phyloP scores from a whole-genome alignment of 345 rosid genomes.

The Eucalyptus albens region DNA sequence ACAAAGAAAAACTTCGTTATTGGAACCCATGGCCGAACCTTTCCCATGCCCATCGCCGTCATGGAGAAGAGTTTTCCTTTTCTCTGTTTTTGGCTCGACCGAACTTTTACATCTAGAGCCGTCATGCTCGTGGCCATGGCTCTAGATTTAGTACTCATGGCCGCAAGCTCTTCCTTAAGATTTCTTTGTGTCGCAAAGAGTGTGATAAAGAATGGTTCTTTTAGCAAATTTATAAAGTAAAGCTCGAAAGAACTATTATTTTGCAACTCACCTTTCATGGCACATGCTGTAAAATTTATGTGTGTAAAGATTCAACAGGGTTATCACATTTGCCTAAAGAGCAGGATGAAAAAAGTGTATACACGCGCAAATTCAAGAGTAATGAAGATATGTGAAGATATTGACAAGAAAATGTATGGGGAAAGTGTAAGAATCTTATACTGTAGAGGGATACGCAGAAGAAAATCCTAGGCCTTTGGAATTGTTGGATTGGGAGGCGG shows the following conservation, averaged over 20 bases:
- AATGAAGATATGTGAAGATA: neutral
- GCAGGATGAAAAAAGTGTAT: neutral
- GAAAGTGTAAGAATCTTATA: too few species aligned
- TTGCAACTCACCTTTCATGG: neutral
- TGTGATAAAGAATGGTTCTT: neutral
- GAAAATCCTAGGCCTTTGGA: neutral
- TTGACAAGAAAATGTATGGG: neutral
- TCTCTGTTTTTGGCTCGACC: neutral
- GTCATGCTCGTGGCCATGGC: too few species aligned
- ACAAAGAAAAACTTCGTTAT: neutral
- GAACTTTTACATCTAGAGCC: neutral
- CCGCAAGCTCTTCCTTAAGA: neutral
- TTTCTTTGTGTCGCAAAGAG: neutral
- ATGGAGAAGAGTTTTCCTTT: neutral
- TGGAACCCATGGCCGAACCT: neutral
- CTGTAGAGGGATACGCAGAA: too few species aligned
- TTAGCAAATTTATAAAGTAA: neutral
- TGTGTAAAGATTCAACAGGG: neutral
- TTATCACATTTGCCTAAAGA: neutral
- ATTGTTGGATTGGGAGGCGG: neutral
- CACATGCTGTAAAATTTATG: neutral
- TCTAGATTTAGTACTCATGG: neutral
- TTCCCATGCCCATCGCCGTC: accelerated
- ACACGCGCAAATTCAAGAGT: neutral
- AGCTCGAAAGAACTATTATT: neutral